A percentile compares a stretch with the other conserved stretches of the same genome.
Conservation (phyloP, 768 basidiomycete species). For the Tricholoma bakamatsutake region DNA sequence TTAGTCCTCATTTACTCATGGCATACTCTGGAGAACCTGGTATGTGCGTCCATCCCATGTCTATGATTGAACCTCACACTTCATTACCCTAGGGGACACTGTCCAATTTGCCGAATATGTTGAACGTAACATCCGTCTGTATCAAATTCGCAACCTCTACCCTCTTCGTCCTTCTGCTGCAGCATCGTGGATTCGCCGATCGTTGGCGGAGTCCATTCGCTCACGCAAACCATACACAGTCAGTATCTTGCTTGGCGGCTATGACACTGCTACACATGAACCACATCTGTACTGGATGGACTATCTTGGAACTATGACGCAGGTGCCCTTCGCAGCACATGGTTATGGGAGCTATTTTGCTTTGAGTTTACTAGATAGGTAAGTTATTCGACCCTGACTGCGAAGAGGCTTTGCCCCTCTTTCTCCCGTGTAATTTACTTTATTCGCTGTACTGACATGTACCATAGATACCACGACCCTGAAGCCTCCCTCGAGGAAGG, state of each 20-base stretch:
- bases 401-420: not conserved
- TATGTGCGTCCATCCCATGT: conserved; percentile 22
- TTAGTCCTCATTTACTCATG: conserved; percentile 92
- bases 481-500: conserved; percentile 83
- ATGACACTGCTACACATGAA: conserved; percentile 65
- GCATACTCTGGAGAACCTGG: conserved; percentile 93
- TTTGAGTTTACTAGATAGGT: conserved; percentile 89
- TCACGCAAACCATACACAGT: conserved; percentile 86
- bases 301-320: conserved; percentile 85
- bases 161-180: conserved; percentile 87
- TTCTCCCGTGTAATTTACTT: not conserved
- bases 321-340: conserved; percentile 91
- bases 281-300: conserved; percentile 95
- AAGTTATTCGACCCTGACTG: conserved; percentile 12
- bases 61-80: not conserved
- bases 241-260: conserved; percentile 90
- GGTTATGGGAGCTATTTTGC: conserved; percentile 94
- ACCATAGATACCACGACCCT: conserved; percentile 80
- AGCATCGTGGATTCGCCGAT: conserved; percentile 91
- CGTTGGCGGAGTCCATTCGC: conserved; percentile 84
- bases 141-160: conserved; percentile 91
- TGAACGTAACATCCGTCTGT: conserved; percentile 92
- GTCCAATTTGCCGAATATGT: conserved; percentile 95
- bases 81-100: conserved; percentile 68
- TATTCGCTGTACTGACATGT: not conserved